Evolutionary conservation across 2,329 filamentous ascomycete species (phyloP), one percentile per base, ranked within the genome.

Genomic region (Cytospora mali): DNA sequence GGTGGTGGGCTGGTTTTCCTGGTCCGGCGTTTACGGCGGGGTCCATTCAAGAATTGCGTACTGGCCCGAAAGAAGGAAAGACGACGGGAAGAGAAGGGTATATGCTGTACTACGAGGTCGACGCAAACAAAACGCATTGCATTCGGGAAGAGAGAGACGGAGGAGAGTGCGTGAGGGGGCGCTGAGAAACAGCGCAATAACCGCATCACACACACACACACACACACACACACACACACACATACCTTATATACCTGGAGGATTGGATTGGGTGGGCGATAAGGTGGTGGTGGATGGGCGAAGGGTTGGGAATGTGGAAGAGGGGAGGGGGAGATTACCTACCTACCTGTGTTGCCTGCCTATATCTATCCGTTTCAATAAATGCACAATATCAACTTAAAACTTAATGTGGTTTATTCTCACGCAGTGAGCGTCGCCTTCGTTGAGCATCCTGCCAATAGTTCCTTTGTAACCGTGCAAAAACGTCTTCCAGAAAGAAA

Each of bases 1-100:
- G 39, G 50, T 25, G 58, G 53, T 48, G 53, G 58, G 58, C 58
- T 60, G 50, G 42, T 62, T 62, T 49, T n/a, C n/a, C 29, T 58
- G 21, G 55, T 49, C 61, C 49, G 62, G 62, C 59, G 62, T 64
- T 62, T 23, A 11, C 25, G 31, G 55, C 54, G 23, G 58, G 16
- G 42, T 14, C 6, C 16, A n/a, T 14, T 18, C 27, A 57, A 49
- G 42, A 57, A 39, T 55, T 28, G 23, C 31, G 14, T 31, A 42
- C 10, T 54, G 16, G 49, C 21, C 25, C n/a, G 14, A 18, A 25
- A 11, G 35, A 28, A 14, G 55, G n/a, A 33, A 23, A 16, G 23
- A 27, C 23, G 49, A 46, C 31, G 16, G 35, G 42, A 27, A 6
- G 58, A 55, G 42, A 50, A 56, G 2, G 42, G 59, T 33, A 62